These are phyloP conservation scores for Rutstroemia sydowiana DNA, from an alignment of 2,329 filamentous ascomycete genomes.

Conservation along the genomic window DNA sequence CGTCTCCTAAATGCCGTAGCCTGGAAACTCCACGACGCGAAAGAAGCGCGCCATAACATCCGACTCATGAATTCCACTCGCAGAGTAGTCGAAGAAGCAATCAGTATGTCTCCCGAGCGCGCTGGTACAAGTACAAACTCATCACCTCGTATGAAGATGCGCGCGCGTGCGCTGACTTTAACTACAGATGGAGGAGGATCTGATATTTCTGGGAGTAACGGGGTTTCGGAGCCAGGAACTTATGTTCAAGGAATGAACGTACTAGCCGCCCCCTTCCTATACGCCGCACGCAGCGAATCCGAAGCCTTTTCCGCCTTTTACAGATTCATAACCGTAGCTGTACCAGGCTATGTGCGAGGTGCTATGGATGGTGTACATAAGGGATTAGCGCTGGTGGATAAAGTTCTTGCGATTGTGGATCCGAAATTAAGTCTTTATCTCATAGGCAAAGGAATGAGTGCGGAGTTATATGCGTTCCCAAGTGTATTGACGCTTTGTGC, in stretches of 20 bases:
- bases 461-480: slow-evolving; percentile 93
- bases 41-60: slow-evolving; percentile 34
- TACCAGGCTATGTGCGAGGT: slow-evolving; percentile 87
- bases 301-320: slow-evolving; percentile 92
- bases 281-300: slow-evolving; percentile 86
- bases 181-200: slow-evolving; percentile 60
- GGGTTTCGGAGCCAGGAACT: slow-evolving; percentile 62
- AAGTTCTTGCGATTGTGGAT: slow-evolving; percentile 85
- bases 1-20: slow-evolving; percentile 90
- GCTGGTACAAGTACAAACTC: too few species aligned
- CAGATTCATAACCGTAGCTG: slow-evolving; percentile 77
- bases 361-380: slow-evolving; percentile 97
- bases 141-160: slow-evolving; percentile 31
- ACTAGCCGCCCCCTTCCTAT: slow-evolving; percentile 88
- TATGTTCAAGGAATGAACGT: slow-evolving; percentile 99
- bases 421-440: slow-evolving; percentile 79
- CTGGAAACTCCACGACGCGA: slow-evolving; percentile 82
- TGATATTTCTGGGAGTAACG: too few species aligned
- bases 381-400: slow-evolving; percentile 84
- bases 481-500: slow-evolving; percentile 91
- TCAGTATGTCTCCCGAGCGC: slow-evolving; percentile 27
- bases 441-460: slow-evolving; percentile 77
- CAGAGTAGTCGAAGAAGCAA: slow-evolving; percentile 19
- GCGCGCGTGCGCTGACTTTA: slow-evolving; percentile 50
- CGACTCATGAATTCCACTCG: slow-evolving; percentile 12